Evolutionary conservation across 305 asterid species (phyloP).

Genomic region (Galium porrigens): DNA sequence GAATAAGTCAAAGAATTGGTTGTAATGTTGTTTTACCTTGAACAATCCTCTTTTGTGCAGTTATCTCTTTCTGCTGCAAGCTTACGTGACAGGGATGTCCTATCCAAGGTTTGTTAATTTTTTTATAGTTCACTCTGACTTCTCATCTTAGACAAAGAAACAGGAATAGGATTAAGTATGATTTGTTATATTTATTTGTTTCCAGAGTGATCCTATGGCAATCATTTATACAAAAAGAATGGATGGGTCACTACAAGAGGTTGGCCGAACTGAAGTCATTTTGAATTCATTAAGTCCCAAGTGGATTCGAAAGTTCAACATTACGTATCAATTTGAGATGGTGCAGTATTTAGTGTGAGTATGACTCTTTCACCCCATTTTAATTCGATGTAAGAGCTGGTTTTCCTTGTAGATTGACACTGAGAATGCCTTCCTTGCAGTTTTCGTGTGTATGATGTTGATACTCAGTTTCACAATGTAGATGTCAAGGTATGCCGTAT

Average conservation of each 20-base stretch:
- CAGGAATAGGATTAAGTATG: not conserved
- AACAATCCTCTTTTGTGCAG: conserved; percentile 35
- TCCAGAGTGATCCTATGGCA: conserved; percentile 95
- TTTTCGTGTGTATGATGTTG: conserved; percentile 80
- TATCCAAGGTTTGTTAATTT: conserved; percentile 68
- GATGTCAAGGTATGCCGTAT: conserved; percentile 53
- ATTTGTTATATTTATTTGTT: conserved; percentile 13
- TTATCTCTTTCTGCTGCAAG: conserved; percentile 73
- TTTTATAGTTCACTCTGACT: not conserved
- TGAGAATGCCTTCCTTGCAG: conserved; percentile 36
- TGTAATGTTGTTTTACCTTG: not conserved
- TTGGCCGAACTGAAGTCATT: conserved; percentile 92
- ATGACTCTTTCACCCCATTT: conserved; percentile 16
- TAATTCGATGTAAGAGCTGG: conserved; percentile 12
- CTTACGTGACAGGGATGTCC: conserved; percentile 76
- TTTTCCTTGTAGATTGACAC: conserved; percentile 17
- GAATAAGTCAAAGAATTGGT: not conserved
- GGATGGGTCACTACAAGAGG: conserved; percentile 74
- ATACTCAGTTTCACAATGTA: conserved; percentile 62
- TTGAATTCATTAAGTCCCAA: conserved; percentile 77
- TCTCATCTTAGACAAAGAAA: not conserved
- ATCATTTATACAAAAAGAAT: conserved; percentile 53
- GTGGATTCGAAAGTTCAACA: conserved; percentile 61
- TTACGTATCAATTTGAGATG: conserved; percentile 76
- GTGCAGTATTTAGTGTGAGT: conserved; percentile 96